Conservation (phyloP, 139 green algal species). For the Deuterostichococcus epilithicus region DNA sequence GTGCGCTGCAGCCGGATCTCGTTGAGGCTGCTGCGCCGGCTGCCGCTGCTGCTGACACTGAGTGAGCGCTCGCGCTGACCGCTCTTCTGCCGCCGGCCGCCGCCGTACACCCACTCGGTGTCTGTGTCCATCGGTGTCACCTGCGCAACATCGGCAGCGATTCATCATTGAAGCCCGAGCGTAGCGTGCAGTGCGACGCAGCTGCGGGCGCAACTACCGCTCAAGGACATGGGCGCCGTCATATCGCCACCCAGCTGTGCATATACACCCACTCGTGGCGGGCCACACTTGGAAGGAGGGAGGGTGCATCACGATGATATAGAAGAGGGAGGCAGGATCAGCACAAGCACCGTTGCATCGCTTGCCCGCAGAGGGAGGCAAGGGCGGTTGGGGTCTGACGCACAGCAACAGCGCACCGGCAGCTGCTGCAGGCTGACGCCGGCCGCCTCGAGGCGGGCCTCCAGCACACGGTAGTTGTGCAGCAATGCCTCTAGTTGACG, state of each 20-base stretch:
- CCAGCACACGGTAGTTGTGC: conserved; percentile 42
- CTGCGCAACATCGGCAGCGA: neutral
- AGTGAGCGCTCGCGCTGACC: conserved; percentile 1
- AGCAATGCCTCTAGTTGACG: conserved; percentile 61
- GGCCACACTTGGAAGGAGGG: too few species aligned
- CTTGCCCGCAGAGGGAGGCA: too few species aligned
- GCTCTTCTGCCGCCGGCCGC: neutral
- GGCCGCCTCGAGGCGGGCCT: conserved; percentile 37
- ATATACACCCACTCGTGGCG: too few species aligned
- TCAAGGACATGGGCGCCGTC: too few species aligned
- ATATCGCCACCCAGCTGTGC: too few species aligned
- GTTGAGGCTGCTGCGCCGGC: neutral
- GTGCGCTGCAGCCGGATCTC: neutral
- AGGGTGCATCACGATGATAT: too few species aligned
- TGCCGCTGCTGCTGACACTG: conserved; percentile 18
- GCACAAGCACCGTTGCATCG: too few species aligned
- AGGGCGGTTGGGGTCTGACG: neutral
- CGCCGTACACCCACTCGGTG: conserved; percentile 8
- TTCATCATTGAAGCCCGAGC: too few species aligned
- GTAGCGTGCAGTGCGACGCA: too few species aligned
- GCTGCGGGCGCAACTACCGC: too few species aligned
- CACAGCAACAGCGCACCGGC: neutral
- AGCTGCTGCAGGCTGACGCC: conserved; percentile 24
- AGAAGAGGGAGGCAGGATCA: too few species aligned
- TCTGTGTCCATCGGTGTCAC: neutral